Evolutionary conservation across 2,329 filamentous ascomycete genomes (phyloP).

Genomic region (Pseudocercospora vitis): DNA sequence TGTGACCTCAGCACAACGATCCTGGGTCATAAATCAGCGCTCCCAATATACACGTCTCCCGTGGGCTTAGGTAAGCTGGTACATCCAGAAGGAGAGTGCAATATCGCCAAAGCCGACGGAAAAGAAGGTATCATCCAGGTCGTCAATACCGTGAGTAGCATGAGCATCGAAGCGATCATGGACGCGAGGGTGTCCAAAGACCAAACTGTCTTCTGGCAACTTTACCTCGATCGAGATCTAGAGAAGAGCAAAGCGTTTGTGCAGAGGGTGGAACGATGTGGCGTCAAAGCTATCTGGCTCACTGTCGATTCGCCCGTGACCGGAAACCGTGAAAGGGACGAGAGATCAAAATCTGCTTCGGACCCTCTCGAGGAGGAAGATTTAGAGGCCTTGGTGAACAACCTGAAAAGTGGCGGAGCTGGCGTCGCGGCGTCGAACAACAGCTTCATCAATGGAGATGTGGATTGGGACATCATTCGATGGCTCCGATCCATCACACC

Average conservation of each 20-base stretch:
- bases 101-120: constrained; percentile 31
- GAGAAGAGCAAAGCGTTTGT: constrained; percentile 53
- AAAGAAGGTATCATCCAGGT: constrained; percentile 33
- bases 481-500: constrained; percentile 32
- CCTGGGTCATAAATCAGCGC: constrained; percentile 30
- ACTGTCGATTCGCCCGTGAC: constrained; percentile 60
- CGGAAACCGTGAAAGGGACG: constrained; percentile 54
- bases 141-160: constrained; percentile 33
- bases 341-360: constrained; percentile 42
- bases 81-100: constrained; percentile 37
- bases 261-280: constrained; percentile 46
- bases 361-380: constrained; percentile 22
- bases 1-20: constrained; percentile 38
- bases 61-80: constrained; percentile 37
- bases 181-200: constrained; percentile 26
- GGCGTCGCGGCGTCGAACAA: constrained; percentile 30
- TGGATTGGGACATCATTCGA: constrained; percentile 29
- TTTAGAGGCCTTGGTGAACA: constrained; percentile 26
- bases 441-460: constrained; percentile 30
- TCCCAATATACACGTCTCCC: constrained; percentile 40
- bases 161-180: constrained; percentile 35
- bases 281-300: constrained; percentile 56
- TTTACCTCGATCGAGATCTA: constrained; percentile 60
- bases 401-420: constrained; percentile 15
- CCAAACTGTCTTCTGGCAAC: constrained; percentile 55